Evolutionary conservation across 2,329 filamentous ascomycete genomes (phyloP), one percentile per base, ranked within the genome.

Genomic region (Diaporthe aspalathi): DNA sequence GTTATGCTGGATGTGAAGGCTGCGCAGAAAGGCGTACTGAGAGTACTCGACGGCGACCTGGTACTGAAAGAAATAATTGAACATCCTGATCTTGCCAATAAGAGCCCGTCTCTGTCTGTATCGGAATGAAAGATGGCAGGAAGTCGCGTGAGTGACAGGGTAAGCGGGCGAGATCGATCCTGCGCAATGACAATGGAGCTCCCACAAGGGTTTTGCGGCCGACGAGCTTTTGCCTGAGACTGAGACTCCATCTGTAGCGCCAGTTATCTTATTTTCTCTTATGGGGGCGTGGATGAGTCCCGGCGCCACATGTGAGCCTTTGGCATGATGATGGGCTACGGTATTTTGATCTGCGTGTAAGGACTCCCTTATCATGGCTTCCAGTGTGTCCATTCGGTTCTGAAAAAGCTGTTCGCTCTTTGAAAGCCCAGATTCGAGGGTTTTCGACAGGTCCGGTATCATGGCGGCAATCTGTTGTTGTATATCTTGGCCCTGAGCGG

Each of bases 61-160:
- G 5, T 35, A 65, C 14, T 65, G 60, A 5, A 65, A 65, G 7
- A 65, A 50, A 20, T 65, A 65, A 8, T 65, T 65, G 43, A 65
- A 65, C 0, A 65, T 38, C 43, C 8, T 65, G 7, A 65, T 11
- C 2, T 65, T 65, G 2, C 60, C 60, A 7, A 65, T 50, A n/a
- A 65, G 43, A 38, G 60, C 45, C 14, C 43, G 35, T 5, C 60
- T 27, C 4, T 65, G 43, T 38, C 43, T 35, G n/a, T 65, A 22
- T 4, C 60, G 12, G 27, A 65, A 4, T 24, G 60, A 65, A 5
- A 65, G 60, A 14, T 65, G 8, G 60, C 60, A 65, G 2, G 60
- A 65, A 6, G 60, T 50, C 8, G 60, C 60, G 2, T 65, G 60
- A 7, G 60, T 65, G 7, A 65, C 5, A 0, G 60, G 60, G 12